Evolutionary conservation across 2,329 filamentous ascomycete genomes (phyloP).

Genomic region (Chaetomiaceae sp.): DNA sequence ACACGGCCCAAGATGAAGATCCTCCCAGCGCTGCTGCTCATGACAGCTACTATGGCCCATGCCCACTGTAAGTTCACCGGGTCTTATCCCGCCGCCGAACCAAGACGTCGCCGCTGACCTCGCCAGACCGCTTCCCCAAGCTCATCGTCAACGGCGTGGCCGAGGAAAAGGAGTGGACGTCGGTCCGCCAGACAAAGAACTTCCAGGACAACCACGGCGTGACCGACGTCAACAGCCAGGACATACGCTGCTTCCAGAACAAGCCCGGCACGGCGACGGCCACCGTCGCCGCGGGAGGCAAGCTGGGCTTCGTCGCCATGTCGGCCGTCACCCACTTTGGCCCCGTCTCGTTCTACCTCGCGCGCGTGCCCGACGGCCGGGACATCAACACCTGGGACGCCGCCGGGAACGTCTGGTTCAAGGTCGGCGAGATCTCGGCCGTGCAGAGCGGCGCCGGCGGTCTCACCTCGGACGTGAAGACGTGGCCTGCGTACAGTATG

Average conservation of each 20-base stretch:
- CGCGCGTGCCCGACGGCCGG: constrained; percentile 29
- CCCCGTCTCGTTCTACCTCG: constrained; percentile 32
- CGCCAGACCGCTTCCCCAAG: constrained; percentile 31
- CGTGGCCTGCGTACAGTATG: constrained; percentile 19
- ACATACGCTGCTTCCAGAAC: constrained; percentile 25
- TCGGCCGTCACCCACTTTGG: constrained; percentile 22
- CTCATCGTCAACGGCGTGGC: constrained; percentile 28
- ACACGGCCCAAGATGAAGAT: constrained; percentile 13
- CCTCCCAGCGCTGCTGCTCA: no score
- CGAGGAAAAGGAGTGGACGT: constrained; percentile 29
- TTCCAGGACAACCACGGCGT: constrained; percentile 27
- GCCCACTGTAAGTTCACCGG: constrained; percentile 12
- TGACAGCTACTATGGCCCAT: constrained; percentile 1
- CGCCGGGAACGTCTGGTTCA: constrained; percentile 32
- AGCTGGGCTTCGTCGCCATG: constrained; percentile 18
- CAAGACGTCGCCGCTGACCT: no score
- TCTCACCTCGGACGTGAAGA: constrained; percentile 5
- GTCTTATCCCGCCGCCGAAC: background rate
- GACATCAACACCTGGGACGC: constrained; percentile 29
- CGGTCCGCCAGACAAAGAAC: constrained; percentile 35
- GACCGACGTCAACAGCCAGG: constrained; percentile 20
- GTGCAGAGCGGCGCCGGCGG: background rate
- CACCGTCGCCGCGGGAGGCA: constrained; percentile 28
- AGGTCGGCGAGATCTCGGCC: constrained; percentile 28
- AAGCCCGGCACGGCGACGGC: constrained; percentile 26